Percentiles rank a stretch among this genome's conserved stretches.
These are phyloP conservation scores for Coleophoma crateriformis DNA, from an alignment of 2,329 filamentous ascomycete genomes.

Conservation along the genomic window DNA sequence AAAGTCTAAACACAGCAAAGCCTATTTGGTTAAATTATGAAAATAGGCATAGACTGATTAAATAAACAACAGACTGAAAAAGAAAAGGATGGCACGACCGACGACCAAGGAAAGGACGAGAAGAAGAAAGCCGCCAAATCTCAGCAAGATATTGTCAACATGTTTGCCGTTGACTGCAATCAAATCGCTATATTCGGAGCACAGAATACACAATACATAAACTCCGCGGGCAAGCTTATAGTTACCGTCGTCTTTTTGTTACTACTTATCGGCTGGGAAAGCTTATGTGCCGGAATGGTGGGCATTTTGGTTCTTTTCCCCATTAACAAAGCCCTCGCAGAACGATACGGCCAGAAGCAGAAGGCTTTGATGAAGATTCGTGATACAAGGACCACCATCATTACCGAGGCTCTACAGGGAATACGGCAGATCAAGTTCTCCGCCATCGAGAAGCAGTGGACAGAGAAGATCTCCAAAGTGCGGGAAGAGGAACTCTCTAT, in stretches of 20 bases:
- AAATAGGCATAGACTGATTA: no score
- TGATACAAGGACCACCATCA: conserved; percentile 67
- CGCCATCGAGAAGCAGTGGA: conserved; percentile 68
- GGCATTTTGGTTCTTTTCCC: conserved; percentile 59
- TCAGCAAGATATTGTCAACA: conserved; percentile 66
- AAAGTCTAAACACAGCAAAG: no score
- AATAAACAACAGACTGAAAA: no score
- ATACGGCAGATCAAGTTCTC: conserved; percentile 82
- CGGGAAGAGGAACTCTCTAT: conserved; percentile 60
- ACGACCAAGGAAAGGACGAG: not conserved
- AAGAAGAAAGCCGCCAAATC: conserved; percentile 32
- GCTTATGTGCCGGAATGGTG: conserved; percentile 57
- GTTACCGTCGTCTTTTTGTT: conserved; percentile 61
- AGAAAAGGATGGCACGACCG: not conserved
- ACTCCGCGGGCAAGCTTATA: conserved; percentile 52
- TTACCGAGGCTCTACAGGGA: conserved; percentile 69
- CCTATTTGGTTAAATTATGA: no score
- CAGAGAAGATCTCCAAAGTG: conserved; percentile 56
- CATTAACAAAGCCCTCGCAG: conserved; percentile 60
- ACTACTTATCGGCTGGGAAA: conserved; percentile 65
- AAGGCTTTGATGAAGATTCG: conserved; percentile 66
- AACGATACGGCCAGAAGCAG: conserved; percentile 56
- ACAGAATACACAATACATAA: conserved; percentile 57
- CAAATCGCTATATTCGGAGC: conserved; percentile 60
- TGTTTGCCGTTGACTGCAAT: conserved; percentile 68